A percentile compares a stretch with the other conserved stretches of the same genome.
Evolutionary conservation across 495 filamentous ascomycete species (phyloP).

Genomic region (Penicillium verhagenii): DNA sequence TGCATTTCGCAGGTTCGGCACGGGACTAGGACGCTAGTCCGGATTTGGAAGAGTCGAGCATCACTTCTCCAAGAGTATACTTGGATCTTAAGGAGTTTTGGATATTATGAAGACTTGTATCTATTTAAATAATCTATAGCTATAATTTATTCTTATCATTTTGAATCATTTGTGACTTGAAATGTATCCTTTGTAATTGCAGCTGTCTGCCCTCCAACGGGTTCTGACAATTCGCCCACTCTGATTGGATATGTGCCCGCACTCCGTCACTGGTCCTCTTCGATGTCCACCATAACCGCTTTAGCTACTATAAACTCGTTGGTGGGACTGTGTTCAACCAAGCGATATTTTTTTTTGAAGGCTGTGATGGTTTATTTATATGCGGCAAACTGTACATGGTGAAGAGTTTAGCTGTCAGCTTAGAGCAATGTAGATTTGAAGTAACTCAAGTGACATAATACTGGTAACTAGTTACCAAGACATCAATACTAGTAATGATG

Average conservation of each 20-base stretch:
- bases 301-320: no score
- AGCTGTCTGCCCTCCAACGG: background rate
- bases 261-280: background rate
- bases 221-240: slow-evolving; percentile 27
- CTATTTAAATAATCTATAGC: background rate
- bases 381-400: no score
- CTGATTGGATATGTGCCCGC: slow-evolving; percentile 19
- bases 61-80: background rate
- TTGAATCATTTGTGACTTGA: background rate
- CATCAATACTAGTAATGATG: no score
- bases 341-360: no score
- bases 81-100: background rate
- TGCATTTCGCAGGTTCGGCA: slow-evolving; percentile 24
- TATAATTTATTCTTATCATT: background rate
- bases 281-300: background rate
- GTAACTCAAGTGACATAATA: no score
- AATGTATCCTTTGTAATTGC: background rate
- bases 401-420: no score
- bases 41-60: slow-evolving; percentile 2
- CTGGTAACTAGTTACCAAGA: no score
- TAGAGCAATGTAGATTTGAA: no score
- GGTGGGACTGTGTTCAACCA: no score
- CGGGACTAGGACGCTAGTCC: slow-evolving; percentile 42
- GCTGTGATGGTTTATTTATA: no score
- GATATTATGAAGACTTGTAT: background rate